Base-by-base conservation (phyloP, 495 filamentous ascomycete genomes). In the Wilcoxina mikolae region DNA sequence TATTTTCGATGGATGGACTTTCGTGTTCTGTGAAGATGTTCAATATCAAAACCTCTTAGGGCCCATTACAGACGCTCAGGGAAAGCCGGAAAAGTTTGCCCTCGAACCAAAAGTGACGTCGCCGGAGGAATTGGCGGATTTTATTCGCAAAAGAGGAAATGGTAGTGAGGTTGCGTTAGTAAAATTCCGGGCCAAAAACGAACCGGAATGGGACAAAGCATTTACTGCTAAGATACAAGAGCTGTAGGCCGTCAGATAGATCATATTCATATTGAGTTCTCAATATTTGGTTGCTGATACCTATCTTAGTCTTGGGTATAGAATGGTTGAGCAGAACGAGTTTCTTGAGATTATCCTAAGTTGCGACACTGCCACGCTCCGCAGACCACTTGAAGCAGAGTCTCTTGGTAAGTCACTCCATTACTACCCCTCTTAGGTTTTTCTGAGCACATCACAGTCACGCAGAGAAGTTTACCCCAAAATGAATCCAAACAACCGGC, bases 341-440 rank as follows among this genome's bases (percentile, higher is more conserved):
- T 95, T 98, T 56, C 73, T 98, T 7, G 87, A 94, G 68, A 85
- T 85, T 2, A 95, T 98, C 45, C 67, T 96, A 17, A 79, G 70
- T 10, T 82, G 80, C 51, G 81, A 95, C 70, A 77, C 84, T 3
- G 79, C 75, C 18, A 4, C n/a, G n/a, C 31, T 52, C 12, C 28
- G 31, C 11, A 38, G 26, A 52, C 49, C 49, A 11, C 31, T 52
- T 20, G 12, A 52, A 2, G 24, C 22, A 33, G 31, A 35, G 31
- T 49, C 45, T 20, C 39, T 4, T 35, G 7, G 31, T 35, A 5
- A 46, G 43, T 24, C 10, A 20, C n/a, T 46, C 43, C 43, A 39
- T 15, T 39, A 39, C 20, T 18, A 12, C 35, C 4, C 35, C 15
- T 39, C 15, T 15, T 15, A 18, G 2, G 4, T 12, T 18, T 39